Percentiles rank a stretch among this genome's conserved stretches.
Conservation (phyloP, 345 rosid genomes). For the Citrus cavaleriei region DNA sequence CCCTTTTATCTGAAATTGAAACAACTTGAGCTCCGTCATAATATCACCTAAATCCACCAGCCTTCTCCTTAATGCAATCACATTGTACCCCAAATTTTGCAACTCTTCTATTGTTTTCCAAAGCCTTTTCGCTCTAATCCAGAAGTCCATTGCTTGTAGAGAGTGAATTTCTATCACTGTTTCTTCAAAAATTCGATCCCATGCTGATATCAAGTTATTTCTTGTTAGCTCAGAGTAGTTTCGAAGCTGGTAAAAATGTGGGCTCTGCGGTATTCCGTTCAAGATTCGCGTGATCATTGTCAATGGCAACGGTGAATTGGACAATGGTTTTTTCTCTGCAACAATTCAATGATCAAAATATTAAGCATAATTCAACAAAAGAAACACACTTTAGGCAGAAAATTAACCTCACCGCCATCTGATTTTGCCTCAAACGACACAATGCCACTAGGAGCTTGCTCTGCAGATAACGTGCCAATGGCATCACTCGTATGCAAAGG, state of each 20-base stretch:
- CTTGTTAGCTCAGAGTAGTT: conserved; percentile 17
- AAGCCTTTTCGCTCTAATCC: conserved; percentile 10
- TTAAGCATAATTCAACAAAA: background rate
- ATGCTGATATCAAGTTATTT: background rate
- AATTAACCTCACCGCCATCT: background rate
- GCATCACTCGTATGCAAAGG: background rate
- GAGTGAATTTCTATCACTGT: conserved; percentile 8
- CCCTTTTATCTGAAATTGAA: background rate
- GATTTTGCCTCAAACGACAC: background rate
- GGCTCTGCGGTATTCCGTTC: conserved; percentile 16
- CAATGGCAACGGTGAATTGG: conserved; percentile 14
- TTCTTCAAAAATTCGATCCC: conserved; percentile 20
- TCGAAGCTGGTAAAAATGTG: conserved; percentile 22
- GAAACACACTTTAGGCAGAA: background rate
- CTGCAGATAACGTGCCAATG: background rate
- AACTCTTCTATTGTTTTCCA: conserved; percentile 26
- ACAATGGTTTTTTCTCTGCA: conserved; percentile 2
- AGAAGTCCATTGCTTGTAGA: conserved; percentile 5
- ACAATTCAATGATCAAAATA: background rate
- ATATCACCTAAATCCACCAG: conserved; percentile 14
- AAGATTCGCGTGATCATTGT: conserved; percentile 8
- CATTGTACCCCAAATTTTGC: conserved; percentile 27
- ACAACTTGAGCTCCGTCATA: background rate
- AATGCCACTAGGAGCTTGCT: background rate
- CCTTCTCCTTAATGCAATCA: conserved; percentile 18